These are phyloP conservation scores for Marasmius fiardii DNA, from an alignment of 1,284 basidiomycete species.

Conservation along the genomic window DNA sequence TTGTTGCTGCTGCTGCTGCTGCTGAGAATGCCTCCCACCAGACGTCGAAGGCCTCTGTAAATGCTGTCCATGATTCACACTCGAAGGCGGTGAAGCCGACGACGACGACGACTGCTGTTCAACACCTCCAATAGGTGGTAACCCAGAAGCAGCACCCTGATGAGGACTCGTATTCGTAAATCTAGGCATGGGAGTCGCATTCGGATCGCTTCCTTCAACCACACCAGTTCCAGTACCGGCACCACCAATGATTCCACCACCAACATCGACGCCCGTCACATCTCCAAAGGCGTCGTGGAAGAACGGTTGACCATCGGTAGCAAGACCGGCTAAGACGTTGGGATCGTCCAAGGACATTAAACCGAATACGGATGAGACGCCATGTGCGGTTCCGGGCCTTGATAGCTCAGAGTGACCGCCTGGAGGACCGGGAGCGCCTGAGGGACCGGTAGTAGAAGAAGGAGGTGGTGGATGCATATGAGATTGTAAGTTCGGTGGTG, in stretches of 20 bases:
- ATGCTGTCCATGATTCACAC: background rate
- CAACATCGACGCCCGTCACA: constrained; percentile 21
- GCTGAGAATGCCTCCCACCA: constrained; percentile 13
- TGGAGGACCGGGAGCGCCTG: constrained; percentile 2
- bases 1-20: too few species aligned
- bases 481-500: background rate
- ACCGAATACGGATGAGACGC: constrained; percentile 66
- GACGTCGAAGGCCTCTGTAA: background rate
- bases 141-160: background rate
- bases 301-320: constrained; percentile 55
- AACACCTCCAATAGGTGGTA: background rate
- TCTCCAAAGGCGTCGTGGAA: constrained; percentile 38
- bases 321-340: constrained; percentile 56
- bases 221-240: background rate
- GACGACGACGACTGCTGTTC: too few species aligned
- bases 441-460: constrained; percentile 1
- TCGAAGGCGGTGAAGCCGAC: constrained; percentile 10
- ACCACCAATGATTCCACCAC: background rate
- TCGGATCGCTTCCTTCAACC: constrained; percentile 31
- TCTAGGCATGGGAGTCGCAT: constrained; percentile 44
- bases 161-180: constrained; percentile 11
- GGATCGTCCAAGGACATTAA: constrained; percentile 71
- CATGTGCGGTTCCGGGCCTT: constrained; percentile 21
- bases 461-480: background rate
- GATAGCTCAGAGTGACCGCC: constrained; percentile 11